Base-by-base conservation (phyloP, 2,329 filamentous ascomycete species). In the Monosporascus sp. region DNA sequence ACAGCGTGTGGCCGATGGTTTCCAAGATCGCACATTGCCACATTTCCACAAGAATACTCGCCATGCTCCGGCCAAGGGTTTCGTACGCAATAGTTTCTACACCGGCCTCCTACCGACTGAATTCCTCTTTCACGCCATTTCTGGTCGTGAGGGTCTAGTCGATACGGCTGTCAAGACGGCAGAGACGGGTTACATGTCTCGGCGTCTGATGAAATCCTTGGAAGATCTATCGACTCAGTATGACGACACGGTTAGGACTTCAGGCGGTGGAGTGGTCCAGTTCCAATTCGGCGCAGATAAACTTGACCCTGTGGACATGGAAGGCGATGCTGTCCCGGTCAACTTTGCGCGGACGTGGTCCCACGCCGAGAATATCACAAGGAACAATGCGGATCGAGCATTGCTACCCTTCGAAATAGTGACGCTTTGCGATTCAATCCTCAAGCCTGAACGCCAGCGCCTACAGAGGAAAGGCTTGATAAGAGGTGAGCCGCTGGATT, bases 81-180 rank as follows among this genome's bases (percentile, higher is more conserved):
- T 99, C 74, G 93, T 99, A 48, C 84, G 86, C 56, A 97, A 97
- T 74, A 97, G 91, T 74, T 99, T 99, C 79, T 99, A 96, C 70
- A 89, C 89, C 0, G 94, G 94, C 1, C 77, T 99, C 1, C 81
- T 86, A 1, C 93, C 94, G 2, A 91, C 89, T 0, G 94, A 99
- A 65, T 97, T 99, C 70, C 82, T 97, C 53, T 97, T 99, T 73
- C 94, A 99, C 81, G 94, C 94, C 60, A 97, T 97, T 74, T 96
- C 91, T 64, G 94, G 94, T 63, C 89, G 94, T 84, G 94, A 97
- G 83, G 94, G 94, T 83, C 76, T 99, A 60, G 92, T 99, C 65
- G 94, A 99, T 81, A 99, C 94, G 2, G 94, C 94, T 56, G 94
- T 97, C 74, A 99, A 99, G 76, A 99, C 94, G 50, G 94, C 94